Conservation (phyloP, 1,284 basidiomycete genomes). For the Amylostereum areolatum region DNA sequence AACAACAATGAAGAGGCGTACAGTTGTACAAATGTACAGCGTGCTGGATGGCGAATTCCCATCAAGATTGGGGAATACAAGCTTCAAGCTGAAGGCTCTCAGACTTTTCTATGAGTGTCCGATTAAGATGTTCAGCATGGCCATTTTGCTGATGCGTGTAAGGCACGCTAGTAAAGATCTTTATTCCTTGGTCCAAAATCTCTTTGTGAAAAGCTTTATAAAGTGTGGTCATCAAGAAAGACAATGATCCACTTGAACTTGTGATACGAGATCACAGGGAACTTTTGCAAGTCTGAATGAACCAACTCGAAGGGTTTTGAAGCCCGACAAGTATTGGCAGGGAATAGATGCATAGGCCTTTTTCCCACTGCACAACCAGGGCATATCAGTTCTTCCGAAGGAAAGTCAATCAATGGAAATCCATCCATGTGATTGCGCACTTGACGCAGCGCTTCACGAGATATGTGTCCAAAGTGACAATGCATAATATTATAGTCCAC, state of each 20-base stretch:
- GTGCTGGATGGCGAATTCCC: constrained; percentile 12
- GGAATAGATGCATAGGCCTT: not conserved
- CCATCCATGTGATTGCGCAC: constrained; percentile 5
- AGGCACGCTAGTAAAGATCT: not conserved
- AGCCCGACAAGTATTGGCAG: constrained; percentile 11
- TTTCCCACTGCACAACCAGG: constrained; percentile 21
- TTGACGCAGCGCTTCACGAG: constrained; percentile 7
- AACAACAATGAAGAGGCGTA: constrained; percentile 7
- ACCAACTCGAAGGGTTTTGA: constrained; percentile 14
- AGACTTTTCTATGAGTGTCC: constrained; percentile 13
- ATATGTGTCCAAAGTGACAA: not conserved
- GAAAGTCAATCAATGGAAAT: constrained; percentile 11
- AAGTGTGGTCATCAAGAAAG: constrained; percentile 24
- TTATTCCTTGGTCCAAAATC: not conserved
- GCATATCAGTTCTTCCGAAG: constrained; percentile 11
- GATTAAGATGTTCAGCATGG: not conserved
- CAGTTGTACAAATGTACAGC: constrained; percentile 22
- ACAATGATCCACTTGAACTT: constrained; percentile 20
- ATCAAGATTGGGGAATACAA: constrained; percentile 13
- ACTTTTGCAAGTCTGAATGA: constrained; percentile 19
- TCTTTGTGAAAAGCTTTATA: not conserved
- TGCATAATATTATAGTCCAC: constrained; percentile 5
- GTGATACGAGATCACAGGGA: constrained; percentile 16
- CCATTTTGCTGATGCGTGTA: not conserved
- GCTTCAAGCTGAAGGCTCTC: constrained; percentile 16